A percentile compares a stretch with the other conserved stretches of the same genome.
Evolutionary conservation across 2,329 filamentous ascomycete species (phyloP).

Genomic region (Colletotrichum sp.): DNA sequence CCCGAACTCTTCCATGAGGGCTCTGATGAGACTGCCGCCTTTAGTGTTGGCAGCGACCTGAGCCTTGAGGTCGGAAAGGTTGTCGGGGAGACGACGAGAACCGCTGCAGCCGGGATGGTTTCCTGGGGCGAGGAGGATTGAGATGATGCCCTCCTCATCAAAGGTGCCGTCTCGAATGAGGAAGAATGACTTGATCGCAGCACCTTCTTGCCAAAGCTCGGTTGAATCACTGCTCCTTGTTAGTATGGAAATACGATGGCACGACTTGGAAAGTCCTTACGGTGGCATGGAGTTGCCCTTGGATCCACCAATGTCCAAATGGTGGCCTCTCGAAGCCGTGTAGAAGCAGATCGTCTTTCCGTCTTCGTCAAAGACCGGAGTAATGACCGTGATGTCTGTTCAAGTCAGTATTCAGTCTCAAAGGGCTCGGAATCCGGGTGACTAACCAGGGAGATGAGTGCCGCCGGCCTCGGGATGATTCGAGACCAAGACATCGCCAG

Average conservation of each 20-base stretch:
- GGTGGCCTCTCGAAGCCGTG: constrained; percentile 75
- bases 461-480: constrained; percentile 31
- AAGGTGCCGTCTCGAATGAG: constrained; percentile 79
- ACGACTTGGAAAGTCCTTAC: rapidly evolving
- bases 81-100: constrained; percentile 80
- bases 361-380: constrained; percentile 41
- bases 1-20: constrained; percentile 75
- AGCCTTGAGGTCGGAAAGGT: constrained; percentile 85
- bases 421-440: rapidly evolving
- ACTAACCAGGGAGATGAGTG: constrained; percentile 37
- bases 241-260: not conserved
- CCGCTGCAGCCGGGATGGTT: constrained; percentile 78
- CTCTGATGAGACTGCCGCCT: constrained; percentile 76
- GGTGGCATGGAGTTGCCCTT: constrained; percentile 79
- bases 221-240: constrained; percentile 53
- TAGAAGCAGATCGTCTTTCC: constrained; percentile 39
- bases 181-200: constrained; percentile 69
- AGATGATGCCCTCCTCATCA: constrained; percentile 76
- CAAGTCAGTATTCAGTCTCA: too few species aligned
- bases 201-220: constrained; percentile 69
- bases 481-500: constrained; percentile 40
- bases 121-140: constrained; percentile 76
- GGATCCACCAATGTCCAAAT: constrained; percentile 62
- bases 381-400: constrained; percentile 39
- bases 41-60: constrained; percentile 88